phyloP scores from a whole-genome alignment of 768 basidiomycete species.

The Phylloporus arenicola region DNA sequence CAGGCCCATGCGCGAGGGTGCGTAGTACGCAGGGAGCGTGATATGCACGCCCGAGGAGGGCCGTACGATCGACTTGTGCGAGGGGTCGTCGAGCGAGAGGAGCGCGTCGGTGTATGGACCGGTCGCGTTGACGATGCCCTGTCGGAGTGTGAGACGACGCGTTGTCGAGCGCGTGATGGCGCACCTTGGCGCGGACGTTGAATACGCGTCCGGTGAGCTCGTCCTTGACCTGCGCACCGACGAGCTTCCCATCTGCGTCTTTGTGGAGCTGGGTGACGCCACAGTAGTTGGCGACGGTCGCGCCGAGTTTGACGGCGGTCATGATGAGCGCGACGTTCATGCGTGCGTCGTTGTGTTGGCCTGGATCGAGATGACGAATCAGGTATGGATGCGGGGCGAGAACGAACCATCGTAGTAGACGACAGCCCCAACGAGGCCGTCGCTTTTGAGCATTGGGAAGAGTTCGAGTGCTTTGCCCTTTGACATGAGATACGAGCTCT shows the following conservation, averaged over 20 bases:
- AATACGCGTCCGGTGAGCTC: constrained; percentile 78
- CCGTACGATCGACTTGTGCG: constrained; percentile 82
- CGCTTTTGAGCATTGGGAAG: constrained; percentile 93
- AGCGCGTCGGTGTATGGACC: constrained; percentile 90
- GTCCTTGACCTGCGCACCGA: constrained; percentile 74
- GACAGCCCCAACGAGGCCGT: constrained; percentile 88
- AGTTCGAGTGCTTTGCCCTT: constrained; percentile 89
- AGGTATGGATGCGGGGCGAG: not conserved
- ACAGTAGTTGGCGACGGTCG: constrained; percentile 82
- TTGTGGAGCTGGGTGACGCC: constrained; percentile 80
- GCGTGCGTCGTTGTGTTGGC: constrained; percentile 96
- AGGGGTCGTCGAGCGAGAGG: constrained; percentile 71
- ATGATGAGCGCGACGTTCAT: constrained; percentile 97
- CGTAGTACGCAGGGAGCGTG: constrained; percentile 95
- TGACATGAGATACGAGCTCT: constrained; percentile 90
- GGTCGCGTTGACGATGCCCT: constrained; percentile 95
- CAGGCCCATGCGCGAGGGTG: constrained; percentile 90
- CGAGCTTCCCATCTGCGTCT: constrained; percentile 52
- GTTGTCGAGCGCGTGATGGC: not conserved
- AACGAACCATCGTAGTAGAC: constrained; percentile 92
- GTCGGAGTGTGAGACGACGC: not conserved
- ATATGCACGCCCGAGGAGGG: constrained; percentile 93
- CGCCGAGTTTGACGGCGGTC: constrained; percentile 91
- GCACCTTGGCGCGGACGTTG: constrained; percentile 74
- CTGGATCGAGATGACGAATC: constrained; percentile 33